Evolutionary conservation across 306 rosid genomes (phyloP).

Genomic region (Fragaria vesca): DNA sequence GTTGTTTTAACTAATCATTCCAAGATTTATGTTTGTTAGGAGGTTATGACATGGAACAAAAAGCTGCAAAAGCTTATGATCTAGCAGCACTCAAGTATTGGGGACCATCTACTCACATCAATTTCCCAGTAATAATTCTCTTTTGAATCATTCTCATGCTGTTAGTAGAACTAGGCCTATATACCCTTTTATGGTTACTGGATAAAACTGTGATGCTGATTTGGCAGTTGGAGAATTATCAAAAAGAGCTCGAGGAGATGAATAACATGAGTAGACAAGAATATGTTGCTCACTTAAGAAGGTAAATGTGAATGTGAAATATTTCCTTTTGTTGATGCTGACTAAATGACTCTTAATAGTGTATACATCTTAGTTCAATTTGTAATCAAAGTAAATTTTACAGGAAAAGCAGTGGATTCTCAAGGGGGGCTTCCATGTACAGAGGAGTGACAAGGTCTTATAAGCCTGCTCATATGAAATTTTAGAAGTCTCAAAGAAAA

Average conservation of each 20-base stretch:
- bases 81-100: slow-evolving; percentile 95
- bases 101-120: slow-evolving; percentile 94
- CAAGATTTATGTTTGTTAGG: slow-evolving; percentile 55
- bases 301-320: slow-evolving; percentile 36
- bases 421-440: slow-evolving; percentile 89
- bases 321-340: neutral
- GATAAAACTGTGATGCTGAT: slow-evolving; percentile 20
- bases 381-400: slow-evolving; percentile 1
- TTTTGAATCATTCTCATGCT: neutral
- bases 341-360: neutral
- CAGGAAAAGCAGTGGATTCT: slow-evolving; percentile 95
- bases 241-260: slow-evolving; percentile 78
- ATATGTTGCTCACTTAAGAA: slow-evolving; percentile 85
- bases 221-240: slow-evolving; percentile 67
- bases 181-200: neutral
- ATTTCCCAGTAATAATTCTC: slow-evolving; percentile 64
- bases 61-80: slow-evolving; percentile 95
- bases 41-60: slow-evolving; percentile 95
- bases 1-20: slow-evolving; percentile 28
- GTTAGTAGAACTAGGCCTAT: neutral
- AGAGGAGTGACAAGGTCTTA: slow-evolving; percentile 94
- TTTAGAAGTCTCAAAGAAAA: too few species aligned
- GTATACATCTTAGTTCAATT: slow-evolving; percentile 11
- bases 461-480: slow-evolving; percentile 21
- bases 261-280: slow-evolving; percentile 82